A percentile compares a stretch with the other conserved stretches of the same genome.
phyloP scores from a whole-genome alignment of 75 land plant genomes.

The Pinus taeda region DNA sequence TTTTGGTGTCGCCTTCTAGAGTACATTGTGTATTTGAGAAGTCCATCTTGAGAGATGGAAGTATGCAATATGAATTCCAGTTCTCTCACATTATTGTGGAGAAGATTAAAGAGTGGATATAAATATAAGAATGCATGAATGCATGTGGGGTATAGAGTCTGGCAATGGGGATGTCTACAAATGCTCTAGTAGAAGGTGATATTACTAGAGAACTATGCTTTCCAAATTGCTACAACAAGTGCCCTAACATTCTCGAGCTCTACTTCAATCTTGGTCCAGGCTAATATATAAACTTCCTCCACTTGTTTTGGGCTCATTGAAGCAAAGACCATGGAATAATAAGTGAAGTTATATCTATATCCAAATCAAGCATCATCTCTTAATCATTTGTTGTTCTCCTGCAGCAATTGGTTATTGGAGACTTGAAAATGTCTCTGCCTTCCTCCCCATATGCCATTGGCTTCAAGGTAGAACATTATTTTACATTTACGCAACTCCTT shows the following conservation, averaged over 20 bases:
- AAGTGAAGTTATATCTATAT: no score
- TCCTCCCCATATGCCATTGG: no score
- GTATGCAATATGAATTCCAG: slow-evolving; percentile 25
- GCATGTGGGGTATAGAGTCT: slow-evolving; percentile 61
- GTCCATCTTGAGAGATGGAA: neutral
- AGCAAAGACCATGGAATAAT: no score
- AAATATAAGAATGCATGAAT: slow-evolving; percentile 51
- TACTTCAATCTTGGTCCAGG: slow-evolving; percentile 70
- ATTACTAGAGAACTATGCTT: slow-evolving; percentile 59
- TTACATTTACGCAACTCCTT: no score
- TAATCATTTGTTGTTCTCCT: neutral
- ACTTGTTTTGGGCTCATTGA: no score
- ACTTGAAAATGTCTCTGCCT: no score
- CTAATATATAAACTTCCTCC: no score
- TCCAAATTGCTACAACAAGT: slow-evolving; percentile 41
- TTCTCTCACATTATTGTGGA: slow-evolving; percentile 60
- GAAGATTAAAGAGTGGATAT: slow-evolving; percentile 41
- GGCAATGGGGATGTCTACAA: slow-evolving; percentile 61
- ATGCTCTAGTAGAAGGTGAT: slow-evolving; percentile 37
- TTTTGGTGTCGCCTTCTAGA: slow-evolving; percentile 28
- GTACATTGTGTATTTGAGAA: slow-evolving; percentile 37
- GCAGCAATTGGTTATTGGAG: neutral
- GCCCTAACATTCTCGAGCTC: slow-evolving; percentile 76
- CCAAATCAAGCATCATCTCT: neutral
- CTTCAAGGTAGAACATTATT: no score